These are phyloP conservation scores for Xenosphaeropsis pyriputrescens DNA, from an alignment of 2,329 filamentous ascomycete species.

Conservation along the genomic window DNA sequence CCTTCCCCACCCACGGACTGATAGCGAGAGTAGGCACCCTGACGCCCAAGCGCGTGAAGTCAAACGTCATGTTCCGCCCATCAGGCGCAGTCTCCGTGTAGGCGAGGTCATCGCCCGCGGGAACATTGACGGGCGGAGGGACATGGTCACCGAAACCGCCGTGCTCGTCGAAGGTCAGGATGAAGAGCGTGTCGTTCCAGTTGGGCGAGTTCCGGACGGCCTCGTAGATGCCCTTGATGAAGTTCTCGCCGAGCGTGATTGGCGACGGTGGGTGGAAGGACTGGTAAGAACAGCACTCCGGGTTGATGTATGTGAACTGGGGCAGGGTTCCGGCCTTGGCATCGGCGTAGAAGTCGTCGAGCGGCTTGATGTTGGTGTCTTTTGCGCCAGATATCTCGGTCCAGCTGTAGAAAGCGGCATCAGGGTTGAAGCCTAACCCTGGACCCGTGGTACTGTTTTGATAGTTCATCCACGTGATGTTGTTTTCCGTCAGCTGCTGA, in stretches of 20 bases:
- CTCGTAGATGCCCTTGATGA: conserved; percentile 30
- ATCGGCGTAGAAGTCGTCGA: conserved; percentile 27
- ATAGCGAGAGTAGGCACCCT: conserved; percentile 27
- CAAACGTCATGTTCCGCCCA: conserved; percentile 21
- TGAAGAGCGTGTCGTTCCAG: conserved; percentile 30
- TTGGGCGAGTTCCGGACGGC: conserved; percentile 25
- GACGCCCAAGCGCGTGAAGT: conserved; percentile 25
- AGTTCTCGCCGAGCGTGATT: conserved; percentile 26
- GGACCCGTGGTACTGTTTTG: conserved; percentile 22
- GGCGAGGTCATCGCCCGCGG: conserved; percentile 20
- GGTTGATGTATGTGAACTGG: conserved; percentile 31
- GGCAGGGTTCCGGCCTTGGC: conserved; percentile 26
- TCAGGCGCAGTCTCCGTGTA: conserved; percentile 21
- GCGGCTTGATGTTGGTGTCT: conserved; percentile 19
- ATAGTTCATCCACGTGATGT: conserved; percentile 30
- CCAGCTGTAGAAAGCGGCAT: conserved; percentile 27
- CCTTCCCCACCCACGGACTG: conserved; percentile 27
- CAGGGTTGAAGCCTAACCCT: conserved; percentile 22
- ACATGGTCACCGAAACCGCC: conserved; percentile 32
- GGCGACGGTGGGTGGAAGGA: conserved; percentile 29
- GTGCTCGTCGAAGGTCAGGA: conserved; percentile 30
- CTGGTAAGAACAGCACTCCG: conserved; percentile 32
- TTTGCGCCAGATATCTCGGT: conserved; percentile 19
- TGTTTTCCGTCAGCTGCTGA: conserved; percentile 23
- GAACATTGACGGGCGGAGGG: conserved; percentile 23